Evolutionary conservation across 371 early-diverging fungal species (phyloP), one percentile per base, ranked within the genome.

Genomic region (Mortierella polycephala): DNA sequence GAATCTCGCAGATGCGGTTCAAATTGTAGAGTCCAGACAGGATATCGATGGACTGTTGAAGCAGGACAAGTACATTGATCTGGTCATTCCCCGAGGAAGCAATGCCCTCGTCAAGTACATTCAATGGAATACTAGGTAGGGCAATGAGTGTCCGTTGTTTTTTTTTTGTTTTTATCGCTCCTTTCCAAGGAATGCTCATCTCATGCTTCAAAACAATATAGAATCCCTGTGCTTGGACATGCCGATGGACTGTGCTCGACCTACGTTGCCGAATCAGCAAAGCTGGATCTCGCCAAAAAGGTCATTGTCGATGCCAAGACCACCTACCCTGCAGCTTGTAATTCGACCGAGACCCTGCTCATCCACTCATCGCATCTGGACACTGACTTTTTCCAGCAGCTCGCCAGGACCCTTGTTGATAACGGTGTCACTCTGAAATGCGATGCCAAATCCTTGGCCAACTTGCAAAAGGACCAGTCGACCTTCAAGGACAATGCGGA

Each of bases 211-310:
- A 18, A 21, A 23, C 55, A 18, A 30, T 30, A 37, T 82, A 90
- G 96, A 67, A 98, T 97, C 64, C 98, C 99, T n/a, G 99, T 98
- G 7, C 88, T 98, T 50, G 98, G 99, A 54, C 99, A 98, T 75
- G 99, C 99, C 41, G 98, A 98, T 82, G 99, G 99, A 47, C 82
- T 98, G 63, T 98, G 98, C 84, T 90, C 96, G 4, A 89, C 95
- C 1, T 98, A 89, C 81, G 75, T 98, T 21, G 98, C 98, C 81
- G 90, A 90, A 59, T 84, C 88, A 7, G 93, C 96, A 16, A 94
- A 95, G 71, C 72, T 89, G 8, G 77, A 80, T 12, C 93, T 93
- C 69, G 95, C 96, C 12, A 81, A 88, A 21, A 85, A 87, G 37
- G 88, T 96, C 39, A 90, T 93, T 6, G 93, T 95, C 16, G 99